Percentiles rank a stretch among this genome's conserved stretches.
These are phyloP conservation scores for Aphanomyces invadans DNA, from an alignment of 352 stramenopile species.

Conservation along the genomic window DNA sequence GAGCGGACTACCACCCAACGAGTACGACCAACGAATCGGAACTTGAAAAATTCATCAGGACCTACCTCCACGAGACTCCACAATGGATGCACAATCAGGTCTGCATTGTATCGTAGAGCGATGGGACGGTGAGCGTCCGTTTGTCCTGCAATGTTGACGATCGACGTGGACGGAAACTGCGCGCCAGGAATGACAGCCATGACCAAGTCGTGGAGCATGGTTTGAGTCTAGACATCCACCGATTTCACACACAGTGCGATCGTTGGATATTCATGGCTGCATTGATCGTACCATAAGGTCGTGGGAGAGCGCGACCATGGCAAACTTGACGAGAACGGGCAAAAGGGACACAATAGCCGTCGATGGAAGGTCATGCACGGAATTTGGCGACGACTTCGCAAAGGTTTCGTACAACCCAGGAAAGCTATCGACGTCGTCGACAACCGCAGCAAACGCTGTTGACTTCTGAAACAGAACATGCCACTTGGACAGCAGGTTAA, in stretches of 20 bases:
- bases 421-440: slow-evolving; percentile 16
- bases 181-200: background rate
- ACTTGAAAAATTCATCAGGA: too few species aligned
- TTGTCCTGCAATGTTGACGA: background rate
- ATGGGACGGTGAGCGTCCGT: slow-evolving; percentile 15
- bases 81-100: slow-evolving; percentile 10
- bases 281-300: slow-evolving; percentile 15
- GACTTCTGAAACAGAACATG: background rate
- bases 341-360: background rate
- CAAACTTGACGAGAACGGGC: slow-evolving; percentile 7
- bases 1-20: background rate
- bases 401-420: background rate
- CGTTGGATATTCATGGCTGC: background rate
- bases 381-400: background rate
- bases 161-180: background rate
- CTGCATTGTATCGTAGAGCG: background rate
- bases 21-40: background rate
- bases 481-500: background rate
- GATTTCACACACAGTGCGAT: background rate
- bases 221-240: slow-evolving; percentile 1
- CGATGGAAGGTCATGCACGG: background rate
- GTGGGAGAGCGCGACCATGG: slow-evolving; percentile 8
- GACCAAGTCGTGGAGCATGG: slow-evolving; percentile 19
- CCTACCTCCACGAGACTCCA: slow-evolving; percentile 22
- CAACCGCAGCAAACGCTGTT: background rate